phyloP scores from a whole-genome alignment of 345 rosid genomes.

The Conringia planisiliqua region DNA sequence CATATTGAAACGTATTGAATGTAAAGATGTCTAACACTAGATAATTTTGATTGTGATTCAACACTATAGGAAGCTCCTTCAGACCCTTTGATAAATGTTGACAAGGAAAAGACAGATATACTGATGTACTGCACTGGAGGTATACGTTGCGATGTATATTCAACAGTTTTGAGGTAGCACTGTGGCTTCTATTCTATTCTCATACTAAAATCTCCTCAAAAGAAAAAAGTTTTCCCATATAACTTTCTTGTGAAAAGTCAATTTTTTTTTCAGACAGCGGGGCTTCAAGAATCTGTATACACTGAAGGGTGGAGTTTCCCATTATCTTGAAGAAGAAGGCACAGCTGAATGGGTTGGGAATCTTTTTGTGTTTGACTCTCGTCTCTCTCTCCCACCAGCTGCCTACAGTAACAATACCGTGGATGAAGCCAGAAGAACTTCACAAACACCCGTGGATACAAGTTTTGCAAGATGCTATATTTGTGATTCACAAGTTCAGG shows the following conservation, averaged over 20 bases:
- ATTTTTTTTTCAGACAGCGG: constrained; percentile 50
- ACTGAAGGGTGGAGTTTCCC: constrained; percentile 81
- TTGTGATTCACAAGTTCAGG: constrained; percentile 57
- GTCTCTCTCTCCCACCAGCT: constrained; percentile 82
- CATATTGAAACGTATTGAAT: background rate
- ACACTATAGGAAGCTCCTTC: constrained; percentile 47
- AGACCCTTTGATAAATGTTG: constrained; percentile 69
- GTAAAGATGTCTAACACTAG: background rate
- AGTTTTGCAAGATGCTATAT: constrained; percentile 66
- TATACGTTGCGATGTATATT: constrained; percentile 93
- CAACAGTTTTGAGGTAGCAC: constrained; percentile 74
- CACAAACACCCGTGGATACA: constrained; percentile 32
- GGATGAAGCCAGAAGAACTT: constrained; percentile 24
- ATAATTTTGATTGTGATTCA: background rate
- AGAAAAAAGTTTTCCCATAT: constrained; percentile 17
- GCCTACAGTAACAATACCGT: constrained; percentile 42
- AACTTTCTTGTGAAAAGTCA: constrained; percentile 19
- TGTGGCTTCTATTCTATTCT: constrained; percentile 1
- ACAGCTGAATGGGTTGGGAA: constrained; percentile 76
- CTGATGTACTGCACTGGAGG: constrained; percentile 98
- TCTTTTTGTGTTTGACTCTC: constrained; percentile 86
- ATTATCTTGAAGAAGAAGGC: constrained; percentile 75
- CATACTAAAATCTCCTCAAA: constrained; percentile 2
- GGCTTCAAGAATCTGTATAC: constrained; percentile 82
- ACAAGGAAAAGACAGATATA: constrained; percentile 67